phyloP scores from a whole-genome alignment of 2,329 filamentous ascomycete species.

The Aspergillus sp. region DNA sequence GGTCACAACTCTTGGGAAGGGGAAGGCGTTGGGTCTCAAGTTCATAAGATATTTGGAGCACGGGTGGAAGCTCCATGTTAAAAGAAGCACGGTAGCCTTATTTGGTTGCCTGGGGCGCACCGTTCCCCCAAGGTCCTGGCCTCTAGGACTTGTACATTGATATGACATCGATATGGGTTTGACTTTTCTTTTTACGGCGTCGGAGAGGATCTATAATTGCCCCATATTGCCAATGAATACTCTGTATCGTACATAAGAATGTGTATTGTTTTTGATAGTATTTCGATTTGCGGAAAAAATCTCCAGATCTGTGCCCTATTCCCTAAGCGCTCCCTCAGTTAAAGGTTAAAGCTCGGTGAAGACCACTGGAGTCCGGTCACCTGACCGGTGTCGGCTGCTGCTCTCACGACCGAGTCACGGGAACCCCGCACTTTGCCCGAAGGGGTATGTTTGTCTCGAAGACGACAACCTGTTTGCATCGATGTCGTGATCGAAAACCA shows the following conservation, averaged over 20 bases:
- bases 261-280: background rate
- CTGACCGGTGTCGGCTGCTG: conserved; percentile 24
- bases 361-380: conserved; percentile 10
- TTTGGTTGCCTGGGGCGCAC: conserved; percentile 10
- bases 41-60: background rate
- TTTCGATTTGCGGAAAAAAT: background rate
- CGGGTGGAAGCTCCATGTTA: background rate
- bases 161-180: conserved; percentile 21
- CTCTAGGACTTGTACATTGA: conserved; percentile 28
- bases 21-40: conserved; percentile 13
- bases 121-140: conserved; percentile 13
- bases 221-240: background rate
- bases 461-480: conserved; percentile 31
- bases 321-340: background rate
- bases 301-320: background rate
- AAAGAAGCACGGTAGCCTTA: background rate
- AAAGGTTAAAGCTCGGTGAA: background rate
- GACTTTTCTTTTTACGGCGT: conserved; percentile 9
- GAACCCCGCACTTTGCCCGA: conserved; percentile 28
- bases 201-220: background rate
- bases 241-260: background rate
- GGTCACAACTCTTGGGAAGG: conserved; percentile 5
- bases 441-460: conserved; percentile 31
- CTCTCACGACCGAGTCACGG: conserved; percentile 31
- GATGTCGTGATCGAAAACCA: conserved; percentile 49